phyloP scores from a whole-genome alignment of 163 green algal genomes.

The Coccomyxa subellipsoidea region DNA sequence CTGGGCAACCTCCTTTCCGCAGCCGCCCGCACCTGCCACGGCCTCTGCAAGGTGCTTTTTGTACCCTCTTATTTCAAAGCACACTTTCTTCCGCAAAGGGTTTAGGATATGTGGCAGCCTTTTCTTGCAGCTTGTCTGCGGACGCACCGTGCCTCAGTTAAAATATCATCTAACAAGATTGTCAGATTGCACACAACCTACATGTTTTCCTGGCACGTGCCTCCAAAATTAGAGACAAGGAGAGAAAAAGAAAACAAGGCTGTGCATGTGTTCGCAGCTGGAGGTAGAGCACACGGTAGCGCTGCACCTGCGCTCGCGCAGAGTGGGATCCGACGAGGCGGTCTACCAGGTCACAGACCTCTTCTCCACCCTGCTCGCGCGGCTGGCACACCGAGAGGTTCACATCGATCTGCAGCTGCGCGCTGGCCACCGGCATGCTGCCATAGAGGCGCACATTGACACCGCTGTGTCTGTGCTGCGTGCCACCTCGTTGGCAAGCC shows the following conservation, averaged over 20 bases:
- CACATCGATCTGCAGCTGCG: background rate
- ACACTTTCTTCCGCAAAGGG: no score
- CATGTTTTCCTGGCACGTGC: no score
- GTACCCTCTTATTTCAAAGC: no score
- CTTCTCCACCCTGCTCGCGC: conserved; percentile 2
- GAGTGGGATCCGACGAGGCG: background rate
- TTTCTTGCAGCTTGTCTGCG: no score
- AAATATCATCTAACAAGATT: no score
- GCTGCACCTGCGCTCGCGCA: conserved; percentile 9
- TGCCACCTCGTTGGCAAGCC: background rate
- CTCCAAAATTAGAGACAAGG: background rate
- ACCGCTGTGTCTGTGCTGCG: background rate
- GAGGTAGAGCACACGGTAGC: conserved; percentile 11
- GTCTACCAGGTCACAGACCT: background rate
- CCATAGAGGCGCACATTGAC: background rate
- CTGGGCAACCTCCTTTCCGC: conserved; percentile 13
- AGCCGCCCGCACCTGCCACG: background rate
- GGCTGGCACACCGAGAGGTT: background rate
- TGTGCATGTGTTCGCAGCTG: background rate
- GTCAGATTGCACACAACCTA: no score
- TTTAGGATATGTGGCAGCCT: no score
- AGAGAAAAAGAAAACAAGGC: background rate
- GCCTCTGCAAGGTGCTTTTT: conserved; percentile 1
- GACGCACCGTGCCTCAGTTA: no score
- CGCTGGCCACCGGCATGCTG: background rate